Conservation (phyloP, 495 filamentous ascomycete species). For the Delitschia confertaspora region DNA sequence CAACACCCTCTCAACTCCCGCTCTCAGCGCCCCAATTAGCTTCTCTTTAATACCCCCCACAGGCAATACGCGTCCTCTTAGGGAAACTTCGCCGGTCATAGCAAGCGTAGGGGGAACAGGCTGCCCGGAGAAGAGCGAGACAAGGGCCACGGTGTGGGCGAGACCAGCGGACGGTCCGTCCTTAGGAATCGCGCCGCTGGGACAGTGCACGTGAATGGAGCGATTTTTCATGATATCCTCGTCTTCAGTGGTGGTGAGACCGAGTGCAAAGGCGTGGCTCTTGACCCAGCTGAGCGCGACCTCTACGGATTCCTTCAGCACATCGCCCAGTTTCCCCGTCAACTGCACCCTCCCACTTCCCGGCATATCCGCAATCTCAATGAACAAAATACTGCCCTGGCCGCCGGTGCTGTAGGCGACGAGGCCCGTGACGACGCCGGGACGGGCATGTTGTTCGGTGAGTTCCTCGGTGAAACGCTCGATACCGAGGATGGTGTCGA, state of each 20-base stretch:
- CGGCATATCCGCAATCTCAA: slow-evolving; percentile 96
- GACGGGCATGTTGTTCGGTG: slow-evolving; percentile 74
- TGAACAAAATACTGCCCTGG: slow-evolving; percentile 94
- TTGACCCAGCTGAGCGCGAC: slow-evolving; percentile 96
- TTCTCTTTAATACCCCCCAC: slow-evolving; percentile 99
- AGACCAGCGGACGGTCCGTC: slow-evolving; percentile 84
- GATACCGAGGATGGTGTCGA: slow-evolving; percentile 86
- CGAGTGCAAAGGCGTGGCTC: slow-evolving; percentile 86
- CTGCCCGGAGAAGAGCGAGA: slow-evolving; percentile 83
- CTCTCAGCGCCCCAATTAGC: slow-evolving; percentile 84
- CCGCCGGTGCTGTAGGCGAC: slow-evolving; percentile 93
- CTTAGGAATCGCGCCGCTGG: slow-evolving; percentile 90
- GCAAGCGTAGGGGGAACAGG: slow-evolving; percentile 84
- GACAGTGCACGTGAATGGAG: slow-evolving; percentile 93
- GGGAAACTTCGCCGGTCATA: slow-evolving; percentile 93
- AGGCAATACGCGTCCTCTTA: slow-evolving; percentile 78
- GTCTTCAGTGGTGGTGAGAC: slow-evolving; percentile 65
- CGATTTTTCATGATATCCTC: slow-evolving; percentile 96
- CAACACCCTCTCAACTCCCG: slow-evolving; percentile 89
- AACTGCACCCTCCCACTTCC: slow-evolving; percentile 86
- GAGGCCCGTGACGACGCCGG: slow-evolving; percentile 92
- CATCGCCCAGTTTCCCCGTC: slow-evolving; percentile 97
- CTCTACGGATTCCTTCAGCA: slow-evolving; percentile 94
- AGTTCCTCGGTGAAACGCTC: slow-evolving; percentile 95
- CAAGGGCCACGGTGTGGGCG: slow-evolving; percentile 85